Evolutionary conservation across 306 rosid species (phyloP), one percentile per base, ranked within the genome.

Genomic region (Alnus rubra): DNA sequence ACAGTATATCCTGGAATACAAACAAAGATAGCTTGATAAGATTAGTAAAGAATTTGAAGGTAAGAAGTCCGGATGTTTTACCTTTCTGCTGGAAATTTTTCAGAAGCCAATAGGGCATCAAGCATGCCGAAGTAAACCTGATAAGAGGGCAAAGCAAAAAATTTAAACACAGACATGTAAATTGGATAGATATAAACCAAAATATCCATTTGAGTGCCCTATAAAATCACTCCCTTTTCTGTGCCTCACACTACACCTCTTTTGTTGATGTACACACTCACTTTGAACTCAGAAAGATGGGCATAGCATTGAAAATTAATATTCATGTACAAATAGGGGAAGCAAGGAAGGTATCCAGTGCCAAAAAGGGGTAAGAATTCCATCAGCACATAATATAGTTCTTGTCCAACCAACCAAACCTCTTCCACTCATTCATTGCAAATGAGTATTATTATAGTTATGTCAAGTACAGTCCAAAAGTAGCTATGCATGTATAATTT

Each of bases 101-200:
- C 87, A 1, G 88, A 82, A 77, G 87, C 85, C 80, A 84, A 60
- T 10, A 87, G 80, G 12, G 85, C 88, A 63, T 87, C 90, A 37
- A 87, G 88, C 88, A 87, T 87, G 63, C 84, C 87, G 56, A 88
- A 82, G 77, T 85, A 85, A 55, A 85, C 88, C 87, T 85, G 39
- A 63, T 4, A 3, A 60, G 6, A 30, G 42, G 31, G 69, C 44
- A 62, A 31, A 33, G 44, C 42, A 62, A 62, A 31, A 23, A 62
- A 62, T 31, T 11, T 30, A 58, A 58, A 8, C 64, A 19, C 8
- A 23, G 11, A 13, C 35, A 23, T 3, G 33, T 23, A 23, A 23
- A 23, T 23, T 23, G 11, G 5, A 67, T 7, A 3, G 13, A 67
- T 8, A 37, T 10, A 67, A 67, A 67, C 2, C 45, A 42, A 33